Conservation (phyloP, 2,329 filamentous ascomycete species). For the Camillea tinctor region DNA sequence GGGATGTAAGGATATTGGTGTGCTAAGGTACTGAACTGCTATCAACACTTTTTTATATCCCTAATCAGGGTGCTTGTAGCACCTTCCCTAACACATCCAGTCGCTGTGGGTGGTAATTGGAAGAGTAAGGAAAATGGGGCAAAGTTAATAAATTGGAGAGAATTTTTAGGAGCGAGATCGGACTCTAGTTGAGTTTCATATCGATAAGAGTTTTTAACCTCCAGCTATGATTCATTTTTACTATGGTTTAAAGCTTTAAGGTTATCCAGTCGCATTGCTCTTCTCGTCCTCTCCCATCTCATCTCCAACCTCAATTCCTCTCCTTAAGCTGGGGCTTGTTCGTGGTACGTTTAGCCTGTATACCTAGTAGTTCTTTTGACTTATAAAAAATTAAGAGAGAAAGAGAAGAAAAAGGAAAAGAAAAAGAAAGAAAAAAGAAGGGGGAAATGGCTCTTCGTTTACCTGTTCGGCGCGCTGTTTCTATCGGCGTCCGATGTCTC, state of each 20-base stretch:
- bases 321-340: too few species aligned
- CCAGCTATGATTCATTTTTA: conserved; percentile 5
- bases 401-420: background rate
- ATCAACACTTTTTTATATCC: too few species aligned
- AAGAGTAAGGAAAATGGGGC: background rate
- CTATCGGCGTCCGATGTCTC: conserved; percentile 20
- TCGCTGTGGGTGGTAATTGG: too few species aligned
- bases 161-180: conserved; percentile 14
- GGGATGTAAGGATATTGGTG: too few species aligned
- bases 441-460: conserved; percentile 28
- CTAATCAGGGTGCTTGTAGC: too few species aligned
- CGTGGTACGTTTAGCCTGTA: too few species aligned
- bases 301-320: background rate
- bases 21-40: too few species aligned
- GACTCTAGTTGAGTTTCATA: conserved; percentile 15
- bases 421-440: background rate
- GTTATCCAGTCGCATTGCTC: background rate
- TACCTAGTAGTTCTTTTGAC: too few species aligned
- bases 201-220: conserved; percentile 18
- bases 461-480: conserved; percentile 18
- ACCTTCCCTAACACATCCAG: too few species aligned
- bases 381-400: too few species aligned
- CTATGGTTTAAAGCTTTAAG: too few species aligned
- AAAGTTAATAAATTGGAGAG: background rate
- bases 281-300: background rate